Base-by-base conservation (phyloP, 1,284 basidiomycete species). In the Ustilago sp. region DNA sequence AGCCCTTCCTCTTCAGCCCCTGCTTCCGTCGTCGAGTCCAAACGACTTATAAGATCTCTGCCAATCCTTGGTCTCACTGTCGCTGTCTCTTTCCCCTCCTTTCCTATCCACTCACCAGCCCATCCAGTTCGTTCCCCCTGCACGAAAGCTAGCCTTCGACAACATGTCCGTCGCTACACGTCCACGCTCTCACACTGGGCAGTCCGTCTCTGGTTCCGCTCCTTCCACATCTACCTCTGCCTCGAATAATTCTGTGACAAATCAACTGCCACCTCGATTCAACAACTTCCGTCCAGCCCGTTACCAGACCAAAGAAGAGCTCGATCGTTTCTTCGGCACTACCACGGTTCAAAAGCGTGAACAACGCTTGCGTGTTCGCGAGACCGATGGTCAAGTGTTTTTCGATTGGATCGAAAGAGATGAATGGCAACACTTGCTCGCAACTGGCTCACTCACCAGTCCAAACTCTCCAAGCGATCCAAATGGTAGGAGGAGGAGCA, bases 301-400 rank as follows among this genome's bases (percentile, higher is more conserved):
- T 15, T 79, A 74, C 36, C 70, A 79, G 32, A 78, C 70, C 31
- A 64, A 72, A 38, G 79, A 78, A 53, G 67, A 79, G 28, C 54
- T 80, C 45, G 79, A 80, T 17, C 59, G 63, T 2, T 72, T 80
- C 50, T 80, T 80, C 53, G 79, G 79, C n/a, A 63, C 56, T 38
- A 79, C 76, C 4, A 4, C 62, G 9, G 52, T 56, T 3, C 76
- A 79, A 34, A 58, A 69, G n/a, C 68, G 77, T 17, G 63, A 77
- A 35, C 68, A 69, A 17, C 69, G 62, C 4, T 51, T 80, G 7
- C 68, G 79, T 3, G 63, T 68, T 3, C 74, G 70, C 50, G 73
- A 75, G 15, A 48, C 67, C 35, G 74, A 80, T 38, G 79, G 79
- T 8, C 59, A 56, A 17, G 59, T 74, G 4, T 80, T 63, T 56